Evolutionary conservation across 352 stramenopile genomes (phyloP).

Genomic region (Aphanomyces stellatus): DNA sequence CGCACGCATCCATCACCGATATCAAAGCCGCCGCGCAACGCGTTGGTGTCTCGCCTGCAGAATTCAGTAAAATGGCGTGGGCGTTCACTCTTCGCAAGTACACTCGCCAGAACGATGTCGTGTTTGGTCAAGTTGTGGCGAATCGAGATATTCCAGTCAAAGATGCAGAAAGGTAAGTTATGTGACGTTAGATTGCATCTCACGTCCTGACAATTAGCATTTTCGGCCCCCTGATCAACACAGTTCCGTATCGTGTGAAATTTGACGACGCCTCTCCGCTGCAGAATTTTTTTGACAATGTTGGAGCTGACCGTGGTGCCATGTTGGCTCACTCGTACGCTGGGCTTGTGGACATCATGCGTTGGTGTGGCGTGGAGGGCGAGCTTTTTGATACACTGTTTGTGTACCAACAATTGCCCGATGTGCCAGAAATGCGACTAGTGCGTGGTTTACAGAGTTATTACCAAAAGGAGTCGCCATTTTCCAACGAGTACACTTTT

Average conservation of each 20-base stretch:
- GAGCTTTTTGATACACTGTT: constrained; percentile 1
- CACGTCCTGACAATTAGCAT: background rate
- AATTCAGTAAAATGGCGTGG: background rate
- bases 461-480: no score
- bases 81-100: background rate
- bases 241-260: background rate
- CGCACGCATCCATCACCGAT: background rate
- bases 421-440: background rate
- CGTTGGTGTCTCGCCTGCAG: background rate
- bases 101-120: background rate
- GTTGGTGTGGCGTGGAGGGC: background rate
- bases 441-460: no score
- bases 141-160: constrained; percentile 3
- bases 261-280: background rate
- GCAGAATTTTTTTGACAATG: background rate
- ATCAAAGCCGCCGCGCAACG: background rate
- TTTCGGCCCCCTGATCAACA: background rate
- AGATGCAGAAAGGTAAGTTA: background rate
- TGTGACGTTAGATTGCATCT: background rate
- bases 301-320: background rate
- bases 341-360: background rate
- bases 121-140: background rate
- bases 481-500: no score
- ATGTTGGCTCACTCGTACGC: background rate
- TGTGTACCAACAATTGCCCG: background rate